These are phyloP conservation scores for Colletotrichum caudatum DNA, from an alignment of 2,329 filamentous ascomycete species.

Conservation along the genomic window DNA sequence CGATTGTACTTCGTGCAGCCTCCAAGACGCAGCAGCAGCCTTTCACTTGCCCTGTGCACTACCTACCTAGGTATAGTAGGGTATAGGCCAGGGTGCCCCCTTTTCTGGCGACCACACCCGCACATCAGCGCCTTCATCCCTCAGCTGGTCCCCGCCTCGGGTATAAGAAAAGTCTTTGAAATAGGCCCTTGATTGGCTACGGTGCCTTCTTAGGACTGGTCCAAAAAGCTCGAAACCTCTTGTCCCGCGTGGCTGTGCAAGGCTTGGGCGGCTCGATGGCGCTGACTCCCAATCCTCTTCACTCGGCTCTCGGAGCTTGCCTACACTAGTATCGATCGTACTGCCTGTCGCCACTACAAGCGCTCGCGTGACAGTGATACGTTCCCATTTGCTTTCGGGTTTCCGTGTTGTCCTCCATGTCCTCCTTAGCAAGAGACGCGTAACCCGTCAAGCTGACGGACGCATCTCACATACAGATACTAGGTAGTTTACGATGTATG, in stretches of 20 bases:
- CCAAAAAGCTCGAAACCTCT: constrained; percentile 15
- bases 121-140: constrained; percentile 21
- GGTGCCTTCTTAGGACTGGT: constrained; percentile 7
- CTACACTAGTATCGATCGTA: neutral
- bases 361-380: constrained; percentile 30
- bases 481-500: too few relatives aligned
- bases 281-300: neutral
- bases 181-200: constrained; percentile 24
- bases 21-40: constrained; percentile 7
- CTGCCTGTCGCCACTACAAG: constrained; percentile 16
- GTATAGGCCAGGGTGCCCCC: neutral
- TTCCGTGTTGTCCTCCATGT: constrained; percentile 6
- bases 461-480: neutral
- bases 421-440: constrained; percentile 8
- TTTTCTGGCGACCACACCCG: constrained; percentile 6
- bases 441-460: constrained; percentile 6
- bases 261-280: constrained; percentile 19
- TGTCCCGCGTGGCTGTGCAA: constrained; percentile 37
- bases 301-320: neutral
- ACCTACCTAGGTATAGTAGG: neutral
- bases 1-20: neutral
- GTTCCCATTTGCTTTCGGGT: constrained; percentile 5
- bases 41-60: neutral
- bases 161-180: neutral
- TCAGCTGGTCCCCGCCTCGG: constrained; percentile 18